A percentile compares a stretch with the other conserved stretches of the same genome.
Conservation (phyloP, 2,329 filamentous ascomycete genomes). For the Aspergillus alliaceus region DNA sequence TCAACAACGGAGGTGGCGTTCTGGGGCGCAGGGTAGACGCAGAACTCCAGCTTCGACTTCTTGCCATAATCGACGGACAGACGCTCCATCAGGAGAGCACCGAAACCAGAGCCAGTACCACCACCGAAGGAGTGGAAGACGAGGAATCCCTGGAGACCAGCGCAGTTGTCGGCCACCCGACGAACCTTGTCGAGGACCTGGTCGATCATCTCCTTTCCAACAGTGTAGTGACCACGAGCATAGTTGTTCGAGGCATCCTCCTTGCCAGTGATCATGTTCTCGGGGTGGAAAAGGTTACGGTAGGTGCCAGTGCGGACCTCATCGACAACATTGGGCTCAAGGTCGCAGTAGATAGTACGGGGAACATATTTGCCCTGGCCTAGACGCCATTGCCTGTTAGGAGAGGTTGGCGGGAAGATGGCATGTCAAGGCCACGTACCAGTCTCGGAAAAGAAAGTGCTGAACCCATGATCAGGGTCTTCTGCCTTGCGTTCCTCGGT, state of each 20-base stretch:
- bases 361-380: constrained; percentile 99
- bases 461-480: constrained; percentile 95
- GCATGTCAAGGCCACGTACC: constrained; percentile 58
- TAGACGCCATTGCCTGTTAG: constrained; percentile 39
- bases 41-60: constrained; percentile 99
- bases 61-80: constrained; percentile 99
- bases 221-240: constrained; percentile 98
- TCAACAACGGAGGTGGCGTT: constrained; percentile 97
- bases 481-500: constrained; percentile 95
- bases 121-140: constrained; percentile 99
- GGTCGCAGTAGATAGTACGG: constrained; percentile 98
- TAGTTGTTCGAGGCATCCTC: constrained; percentile 99
- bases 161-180: constrained; percentile 96
- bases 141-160: constrained; percentile 96
- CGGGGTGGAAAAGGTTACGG: constrained; percentile 95
- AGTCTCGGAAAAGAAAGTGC: constrained; percentile 99
- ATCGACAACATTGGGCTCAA: constrained; percentile 99
- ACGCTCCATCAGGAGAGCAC: constrained; percentile 97
- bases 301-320: constrained; percentile 98
- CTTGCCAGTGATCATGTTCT: constrained; percentile 99
- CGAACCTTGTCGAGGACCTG: constrained; percentile 97
- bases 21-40: constrained; percentile 96
- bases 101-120: constrained; percentile 97
- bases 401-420: constrained; percentile 2
- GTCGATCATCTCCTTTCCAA: constrained; percentile 99